Base-by-base conservation (phyloP, 2,329 filamentous ascomycete genomes). In the Ascomycota sp. region DNA sequence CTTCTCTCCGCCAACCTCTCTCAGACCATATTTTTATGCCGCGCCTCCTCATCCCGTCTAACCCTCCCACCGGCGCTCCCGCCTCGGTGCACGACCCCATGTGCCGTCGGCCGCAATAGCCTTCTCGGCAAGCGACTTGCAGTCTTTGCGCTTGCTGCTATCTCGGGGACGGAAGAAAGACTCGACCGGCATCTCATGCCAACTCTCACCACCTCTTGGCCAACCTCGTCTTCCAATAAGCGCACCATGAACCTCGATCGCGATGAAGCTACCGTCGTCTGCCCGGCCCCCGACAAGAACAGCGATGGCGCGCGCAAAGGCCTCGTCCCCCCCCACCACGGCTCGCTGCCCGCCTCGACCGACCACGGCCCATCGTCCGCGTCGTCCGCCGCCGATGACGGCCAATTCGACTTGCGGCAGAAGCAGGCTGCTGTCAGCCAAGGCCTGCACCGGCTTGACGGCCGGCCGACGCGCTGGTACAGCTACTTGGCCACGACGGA, bases 401-500 rank as follows among this genome's bases (percentile, higher is more conserved):
- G n/a, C n/a, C n/a, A n/a, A n/a, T n/a, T n/a, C n/a, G n/a, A n/a
- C n/a, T n/a, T n/a, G n/a, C n/a, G n/a, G n/a, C n/a, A n/a, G n/a
- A n/a, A n/a, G n/a, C n/a, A n/a, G n/a, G 56, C 53, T 32, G 54
- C 53, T 32, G 58, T 68, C 27, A 50, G 48, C 26, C 56, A 56
- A 37, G 69, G 63, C 23, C 56, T 75, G 29, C 56, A 64, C 33
- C 52, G 58, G 25, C 54, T 75, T 40, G 64, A 75, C 50, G 52
- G 56, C 32, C 55, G 52, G 40, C 59, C 60, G 20, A 56, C 59
- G 27, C 57, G 54, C 38, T 75, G 70, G 70, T 75, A 67, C 54
- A 64, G 75, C 26, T 95, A 89, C 55, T 61, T 95, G 37, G 65
- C 63, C 41, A 93, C 85, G 8, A 64, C 64, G 44, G 80, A 94